Evolutionary conservation across 805 yeast species (phyloP), one percentile per base, ranked within the genome.

Genomic region (Schizosaccharomyces japonicus): DNA sequence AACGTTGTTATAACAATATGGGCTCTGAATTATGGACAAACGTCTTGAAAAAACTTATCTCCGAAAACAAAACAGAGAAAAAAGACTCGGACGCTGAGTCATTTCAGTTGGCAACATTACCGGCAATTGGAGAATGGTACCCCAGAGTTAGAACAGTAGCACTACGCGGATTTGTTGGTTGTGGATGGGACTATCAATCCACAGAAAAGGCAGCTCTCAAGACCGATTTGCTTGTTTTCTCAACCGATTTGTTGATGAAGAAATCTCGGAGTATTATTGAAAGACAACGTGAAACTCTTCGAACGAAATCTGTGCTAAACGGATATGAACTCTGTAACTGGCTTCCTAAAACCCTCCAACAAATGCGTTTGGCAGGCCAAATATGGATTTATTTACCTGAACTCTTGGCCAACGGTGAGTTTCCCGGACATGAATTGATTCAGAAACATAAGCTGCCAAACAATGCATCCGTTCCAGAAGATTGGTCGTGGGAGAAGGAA

Each of bases 401-500:
- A 3, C 42, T 36, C n/a, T 25, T 27, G 5, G 42, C 17, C 25
- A 17, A 23, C 15, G 23, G 23, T 36, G 42, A 36, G 27, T 36
- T 36, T 36, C 42, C 42, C 3, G 23, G 5, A 19, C 27, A 36
- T 5, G 27, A 36, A 5, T 21, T 36, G 4, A 5, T 36, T 13
- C 19, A 2, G 25, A 6, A 17, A 19, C 42, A 21, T 36, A 19
- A 19, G 23, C 7, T 10, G 4, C 25, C 15, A 2, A 19, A 13
- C 28, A 36, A 36, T 1, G 23, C 13, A 17, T 27, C 27, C 13
- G 23, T 36, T 19, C 42, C 42, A 13, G 25, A 36, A 17, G 42
- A 36, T 19, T 36, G 42, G 42, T 36, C 42, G 6, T 36, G 42
- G 42, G 42, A 36, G 13, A 27, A 36, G 23, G 42, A 36, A 21